Percentiles rank a stretch among this genome's conserved stretches.
These are phyloP conservation scores for Podospora anserina DNA, from an alignment of 495 filamentous ascomycete genomes.

Conservation along the genomic window DNA sequence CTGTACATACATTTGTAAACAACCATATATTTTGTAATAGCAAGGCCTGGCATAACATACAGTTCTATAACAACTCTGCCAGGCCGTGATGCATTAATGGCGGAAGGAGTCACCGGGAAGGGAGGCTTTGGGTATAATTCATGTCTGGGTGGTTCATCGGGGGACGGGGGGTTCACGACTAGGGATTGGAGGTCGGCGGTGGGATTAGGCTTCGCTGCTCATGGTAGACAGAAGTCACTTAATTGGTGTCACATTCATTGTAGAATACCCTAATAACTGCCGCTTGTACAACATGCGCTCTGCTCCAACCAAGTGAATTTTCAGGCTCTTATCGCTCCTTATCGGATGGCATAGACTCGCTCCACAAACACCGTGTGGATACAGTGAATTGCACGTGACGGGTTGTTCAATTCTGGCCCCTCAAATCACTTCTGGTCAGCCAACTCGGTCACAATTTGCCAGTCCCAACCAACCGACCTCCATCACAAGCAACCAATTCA, in stretches of 20 bases:
- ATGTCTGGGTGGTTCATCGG: neutral
- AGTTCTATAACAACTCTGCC: neutral
- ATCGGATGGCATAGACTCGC: neutral
- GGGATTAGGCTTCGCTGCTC: neutral
- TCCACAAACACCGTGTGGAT: neutral
- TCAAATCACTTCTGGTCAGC: constrained; percentile 5
- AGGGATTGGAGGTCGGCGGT: neutral
- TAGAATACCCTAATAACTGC: neutral
- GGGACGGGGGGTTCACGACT: neutral
- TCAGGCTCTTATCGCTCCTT: neutral
- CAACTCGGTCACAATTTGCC: constrained; percentile 2
- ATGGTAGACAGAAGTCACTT: neutral
- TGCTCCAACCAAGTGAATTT: no score
- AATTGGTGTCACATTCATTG: neutral
- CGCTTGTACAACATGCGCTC: neutral
- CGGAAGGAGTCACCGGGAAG: neutral
- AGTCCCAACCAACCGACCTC: neutral
- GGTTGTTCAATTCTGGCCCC: neutral
- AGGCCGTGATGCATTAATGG: constrained; percentile 2
- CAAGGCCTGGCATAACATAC: constrained; percentile 2
- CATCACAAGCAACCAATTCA: constrained; percentile 2
- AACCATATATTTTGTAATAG: constrained; percentile 11
- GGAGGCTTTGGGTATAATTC: constrained; percentile 2
- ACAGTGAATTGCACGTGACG: constrained; percentile 2
- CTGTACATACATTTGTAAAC: constrained; percentile 5